Evolutionary conservation across 2,329 filamentous ascomycete species (phyloP), one percentile per base, ranked within the genome.

Genomic region (Xylariaceae sp.): DNA sequence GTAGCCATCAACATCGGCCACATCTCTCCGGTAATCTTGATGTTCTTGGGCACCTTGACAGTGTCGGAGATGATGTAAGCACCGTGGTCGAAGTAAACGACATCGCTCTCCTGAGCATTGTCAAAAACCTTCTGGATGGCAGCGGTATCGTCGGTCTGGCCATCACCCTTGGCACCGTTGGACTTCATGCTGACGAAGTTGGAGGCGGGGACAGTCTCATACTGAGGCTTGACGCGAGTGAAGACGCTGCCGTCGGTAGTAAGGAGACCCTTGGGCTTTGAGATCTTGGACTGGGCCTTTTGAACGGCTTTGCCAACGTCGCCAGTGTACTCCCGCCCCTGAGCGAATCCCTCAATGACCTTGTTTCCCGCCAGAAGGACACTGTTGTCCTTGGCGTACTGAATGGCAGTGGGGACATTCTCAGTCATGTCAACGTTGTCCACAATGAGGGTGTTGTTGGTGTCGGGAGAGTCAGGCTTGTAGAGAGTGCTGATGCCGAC

Each of bases 1-100:
- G 79, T 75, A 17, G 86, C 89, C 71, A 95, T 82, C 57, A 96
- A 82, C 41, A 94, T 64, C 3, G 90, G 82, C 85, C 86, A 94
- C 55, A 93, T 79, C 62, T 95, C 88, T 50, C 90, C 90, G 6
- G 84, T 85, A 54, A 96, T 89, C 63, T 80, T 83, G 64, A 90
- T 78, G 52, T 87, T 75, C 66, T 82, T 83, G 37, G 83, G 83
- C 7, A 89, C 70, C 45, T 74, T 72, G 56, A 89, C 63, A 1
- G 83, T 89, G 46, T 75, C 68, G 27, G 73, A 78, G 46, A 89
- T 64, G 35, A 83, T 57, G 56, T 89, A 87, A 31, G 79, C 72
- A 35, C 84, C 84, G 50, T 82, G 78, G 51, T 86, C 81, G 45
- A 90, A 81, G 61, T 79, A 89, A 37, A 85, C 70, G 42, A 90